Conservation (phyloP, 176 grass and related monocot species). For the Carex parvula region DNA sequence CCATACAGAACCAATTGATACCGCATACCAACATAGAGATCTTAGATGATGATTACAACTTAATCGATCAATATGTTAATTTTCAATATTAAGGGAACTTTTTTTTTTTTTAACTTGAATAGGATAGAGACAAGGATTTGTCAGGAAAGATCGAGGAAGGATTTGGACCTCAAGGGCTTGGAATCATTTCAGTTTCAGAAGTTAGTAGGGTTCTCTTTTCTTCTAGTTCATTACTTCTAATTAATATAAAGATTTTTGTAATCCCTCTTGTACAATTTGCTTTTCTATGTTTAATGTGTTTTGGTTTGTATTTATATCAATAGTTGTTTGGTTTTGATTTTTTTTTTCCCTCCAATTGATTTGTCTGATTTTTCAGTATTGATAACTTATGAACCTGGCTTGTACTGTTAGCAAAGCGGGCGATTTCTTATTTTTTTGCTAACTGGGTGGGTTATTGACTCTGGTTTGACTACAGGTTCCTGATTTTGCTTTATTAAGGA, state of each 20-base stretch:
- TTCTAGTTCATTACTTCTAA: background rate
- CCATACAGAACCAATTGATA: background rate
- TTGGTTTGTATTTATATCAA: background rate
- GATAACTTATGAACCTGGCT: background rate
- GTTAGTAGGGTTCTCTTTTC: slow-evolving; percentile 37
- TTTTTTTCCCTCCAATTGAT: background rate
- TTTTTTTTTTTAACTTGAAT: slow-evolving; percentile 23
- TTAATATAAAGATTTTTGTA: background rate
- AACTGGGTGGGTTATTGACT: slow-evolving; percentile 8
- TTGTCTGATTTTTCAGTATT: slow-evolving; percentile 2
- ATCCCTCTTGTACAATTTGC: background rate
- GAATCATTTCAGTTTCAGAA: slow-evolving; percentile 80
- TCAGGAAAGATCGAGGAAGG: slow-evolving; percentile 77
- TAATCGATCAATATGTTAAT: background rate
- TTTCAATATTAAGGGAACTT: background rate
- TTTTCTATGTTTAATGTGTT: background rate
- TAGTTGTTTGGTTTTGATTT: background rate
- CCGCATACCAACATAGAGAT: background rate
- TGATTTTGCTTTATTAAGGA: slow-evolving; percentile 53
- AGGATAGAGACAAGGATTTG: slow-evolving; percentile 73
- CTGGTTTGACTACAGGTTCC: slow-evolving; percentile 49
- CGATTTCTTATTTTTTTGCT: background rate
- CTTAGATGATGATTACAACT: background rate
- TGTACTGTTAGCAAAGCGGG: background rate
- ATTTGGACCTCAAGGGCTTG: slow-evolving; percentile 65